Base-by-base conservation (phyloP, 148 eudicot species). In the Silene uniflora region DNA sequence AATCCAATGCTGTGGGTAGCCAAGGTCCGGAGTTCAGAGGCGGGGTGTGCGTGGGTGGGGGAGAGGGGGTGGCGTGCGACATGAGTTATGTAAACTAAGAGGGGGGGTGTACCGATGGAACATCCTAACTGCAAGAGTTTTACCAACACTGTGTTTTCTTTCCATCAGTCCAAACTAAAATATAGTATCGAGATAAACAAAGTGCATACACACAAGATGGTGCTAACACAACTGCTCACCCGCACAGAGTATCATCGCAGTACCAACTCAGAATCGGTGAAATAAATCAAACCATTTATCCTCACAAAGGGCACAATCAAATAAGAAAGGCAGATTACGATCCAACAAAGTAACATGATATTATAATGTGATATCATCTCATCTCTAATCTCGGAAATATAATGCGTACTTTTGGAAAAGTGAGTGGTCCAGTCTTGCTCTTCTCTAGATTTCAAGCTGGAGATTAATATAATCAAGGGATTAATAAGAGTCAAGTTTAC, bases 331-430 rank as follows among this genome's bases (percentile, higher is more conserved):
- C 49, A 63, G 35, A 80, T 60, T 42, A 44, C 24, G 61, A 56
- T 75, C 71, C 65, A 56, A 65, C 76, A 71, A 65, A 39, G 22
- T 49, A 24, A 47, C 58, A 63, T 23, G 54, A 19, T 59, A 22
- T 65, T 65, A 62, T 35, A 16, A 10, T 14, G 52, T 14, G 60
- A 32, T 35, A 62, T 69, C 61, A 74, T 74, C 18, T 64, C 46
- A 74, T 66, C 58, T 61, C 67, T 67, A 54, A 80, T 67, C 68
- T 58, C 21, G n/a, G 72, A 62, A 77, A 77, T 60, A 81, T 49
- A 29, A 22, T 42, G 72, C 78, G 63, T 77, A 77, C 81, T 81
- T 69, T 77, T 25, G 54, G 67, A 65, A 73, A 69, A 69, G 74
- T 16, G 29, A 61, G 75, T 73, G 80, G 71, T 77, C 73, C 77